Base-by-base conservation (phyloP, 176 grass and related monocot genomes). In the Panicum miliaceum region DNA sequence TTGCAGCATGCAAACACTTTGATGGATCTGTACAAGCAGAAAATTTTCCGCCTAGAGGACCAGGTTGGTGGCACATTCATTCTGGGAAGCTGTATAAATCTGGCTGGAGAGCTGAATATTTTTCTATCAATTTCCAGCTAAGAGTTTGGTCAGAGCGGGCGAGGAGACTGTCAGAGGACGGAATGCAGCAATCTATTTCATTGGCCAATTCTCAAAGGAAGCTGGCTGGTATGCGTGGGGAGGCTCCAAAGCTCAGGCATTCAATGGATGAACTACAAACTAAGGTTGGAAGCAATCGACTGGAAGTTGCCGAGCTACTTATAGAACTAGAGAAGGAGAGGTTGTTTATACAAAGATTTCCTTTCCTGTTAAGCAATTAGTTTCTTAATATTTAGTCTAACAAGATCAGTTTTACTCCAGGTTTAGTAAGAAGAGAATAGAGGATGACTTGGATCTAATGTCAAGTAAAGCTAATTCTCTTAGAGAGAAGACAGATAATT, bases 281-380 rank as follows among this genome's bases (percentile, higher is more conserved):
- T n/a, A 96, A 82, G 75, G 58, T 91, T 52, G 90, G 87, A 54
- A 89, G 25, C 35, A 92, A 88, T 84, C 86, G 91, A 54, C 19
- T 82, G 23, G 85, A 91, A 82, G 81, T 90, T 84, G 81, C 90
- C 27, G 52, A 82, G 76, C 78, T 99, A 32, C 84, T 99, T 69
- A 76, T 94, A 78, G 88, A 99, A 56, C 59, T 94, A 89, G 86
- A 94, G 71, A 89, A 94, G 64, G 97, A 99, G 76, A 94, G 84
- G 91, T 96, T 87, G 41, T 85, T 6, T 64, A n/a, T 47, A 64
- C 52, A 47, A n/a, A 46, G 53, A 59, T 86, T 20, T 66, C 35
- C 34, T 29, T 23, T 56, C 40, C 47, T 37, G 43, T 9, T 47
- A 9, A 47, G 35, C n/a, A 56, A 52, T 38, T 51, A 41, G 16